Percentiles rank a stretch among this genome's conserved stretches.
phyloP scores from a whole-genome alignment of 1,284 basidiomycete genomes.

The Marasmius sp. region DNA sequence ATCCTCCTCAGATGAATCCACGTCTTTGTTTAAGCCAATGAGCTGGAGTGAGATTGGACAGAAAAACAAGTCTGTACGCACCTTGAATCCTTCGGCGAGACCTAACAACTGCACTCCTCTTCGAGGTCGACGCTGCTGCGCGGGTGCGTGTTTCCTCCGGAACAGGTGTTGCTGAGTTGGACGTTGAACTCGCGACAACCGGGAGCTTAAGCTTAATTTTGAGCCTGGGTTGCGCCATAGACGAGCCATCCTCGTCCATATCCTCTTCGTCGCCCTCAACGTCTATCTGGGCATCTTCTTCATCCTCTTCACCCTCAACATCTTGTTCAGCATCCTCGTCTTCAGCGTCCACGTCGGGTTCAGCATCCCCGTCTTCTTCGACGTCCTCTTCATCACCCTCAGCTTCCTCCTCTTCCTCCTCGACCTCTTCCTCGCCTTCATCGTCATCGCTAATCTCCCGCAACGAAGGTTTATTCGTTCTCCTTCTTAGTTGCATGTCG shows the following conservation, averaged over 20 bases:
- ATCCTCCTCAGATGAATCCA: conserved; percentile 32
- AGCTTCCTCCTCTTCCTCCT: conserved; percentile 25
- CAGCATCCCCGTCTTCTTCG: not conserved
- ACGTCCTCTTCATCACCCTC: not conserved
- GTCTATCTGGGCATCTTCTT: conserved; percentile 32
- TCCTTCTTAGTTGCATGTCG: conserved; percentile 1
- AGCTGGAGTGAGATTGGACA: not conserved
- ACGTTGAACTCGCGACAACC: conserved; percentile 34
- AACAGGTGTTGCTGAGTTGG: conserved; percentile 41
- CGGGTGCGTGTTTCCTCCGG: conserved; percentile 27
- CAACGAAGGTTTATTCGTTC: conserved; percentile 1
- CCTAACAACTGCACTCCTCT: conserved; percentile 19
- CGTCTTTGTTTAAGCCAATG: conserved; percentile 1
- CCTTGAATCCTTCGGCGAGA: conserved; percentile 19
- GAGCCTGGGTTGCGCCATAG: conserved; percentile 42
- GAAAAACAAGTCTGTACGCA: conserved; percentile 2
- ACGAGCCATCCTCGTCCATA: conserved; percentile 31
- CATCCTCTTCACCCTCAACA: conserved; percentile 30
- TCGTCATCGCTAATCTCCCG: conserved; percentile 13
- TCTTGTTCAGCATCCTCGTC: conserved; percentile 26
- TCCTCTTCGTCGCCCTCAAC: conserved; percentile 11
- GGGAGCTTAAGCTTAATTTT: conserved; percentile 68
- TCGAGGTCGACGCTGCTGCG: conserved; percentile 25
- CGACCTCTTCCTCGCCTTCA: conserved; percentile 27
- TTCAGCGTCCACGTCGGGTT: not conserved